Base-by-base conservation (phyloP, 306 rosid species). In the Malus sieversii region DNA sequence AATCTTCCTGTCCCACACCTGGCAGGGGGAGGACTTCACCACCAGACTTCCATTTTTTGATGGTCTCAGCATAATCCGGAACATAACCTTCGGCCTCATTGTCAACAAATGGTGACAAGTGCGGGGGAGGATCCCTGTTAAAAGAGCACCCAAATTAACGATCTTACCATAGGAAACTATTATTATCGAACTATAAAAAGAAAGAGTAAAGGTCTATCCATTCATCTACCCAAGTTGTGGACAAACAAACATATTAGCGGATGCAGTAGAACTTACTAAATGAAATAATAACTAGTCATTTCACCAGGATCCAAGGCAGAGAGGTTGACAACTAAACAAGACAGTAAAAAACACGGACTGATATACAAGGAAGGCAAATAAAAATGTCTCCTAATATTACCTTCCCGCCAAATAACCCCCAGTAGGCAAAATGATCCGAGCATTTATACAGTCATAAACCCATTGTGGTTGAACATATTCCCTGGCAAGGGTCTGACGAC, bases 401-500 rank as follows among this genome's bases (percentile, higher is more conserved):
- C 93, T 92, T 84, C 97, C 99, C 3, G 83, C 97, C 87, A 85
- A 38, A 84, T 95, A 95, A 64, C 32, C 89, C 25, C 75, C 91
- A 20, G 89, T 84, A 18, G 99, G 97, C 78, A 95, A 85, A 85
- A 95, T 83, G 30, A 90, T 84, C 6, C 86, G 84, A 10, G 96
- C 94, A 83, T 95, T 95, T 68, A 92, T 84, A 83, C 86, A 90
- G 72, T 92, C 99, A 87, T 65, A 95, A 58, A 95, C 74, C 99
- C 99, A 95, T 69, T 95, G 99, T 23, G 99, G 99, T 85, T 95
- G 99, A 78, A 90, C 90, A 79, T 95, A 95, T 67, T 89, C 93
- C 77, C 99, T 90, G 22, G 93, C 84, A 68, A 82, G 88, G 70
- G 87, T 88, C 82, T 78, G 85, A 80, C 87, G 97, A 51, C 86